Evolutionary conservation across 352 stramenopile genomes (phyloP).

Genomic region (Globisporangium solare): DNA sequence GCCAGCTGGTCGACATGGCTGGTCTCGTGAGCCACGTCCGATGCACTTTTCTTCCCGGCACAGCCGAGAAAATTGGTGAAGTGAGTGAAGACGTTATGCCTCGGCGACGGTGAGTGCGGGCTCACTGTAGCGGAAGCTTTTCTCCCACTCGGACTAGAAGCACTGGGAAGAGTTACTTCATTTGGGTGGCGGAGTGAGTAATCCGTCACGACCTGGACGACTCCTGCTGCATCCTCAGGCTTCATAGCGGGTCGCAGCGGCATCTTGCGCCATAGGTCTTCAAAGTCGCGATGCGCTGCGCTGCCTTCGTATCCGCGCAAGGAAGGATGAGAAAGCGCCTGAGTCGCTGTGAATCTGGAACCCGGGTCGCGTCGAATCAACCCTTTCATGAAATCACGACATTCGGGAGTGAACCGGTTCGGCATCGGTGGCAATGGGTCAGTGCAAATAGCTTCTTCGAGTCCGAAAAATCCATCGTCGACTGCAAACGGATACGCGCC

Average conservation of each 20-base stretch:
- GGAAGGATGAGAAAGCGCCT: constrained; percentile 91
- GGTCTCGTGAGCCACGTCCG: background rate
- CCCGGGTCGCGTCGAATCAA: constrained; percentile 88
- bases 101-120: background rate
- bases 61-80: constrained; percentile 14
- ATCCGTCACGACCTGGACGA: constrained; percentile 17
- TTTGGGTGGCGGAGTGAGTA: constrained; percentile 14
- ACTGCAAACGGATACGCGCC: constrained; percentile 69
- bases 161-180: constrained; percentile 3
- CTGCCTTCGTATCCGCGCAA: constrained; percentile 42
- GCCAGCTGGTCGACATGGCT: constrained; percentile 5
- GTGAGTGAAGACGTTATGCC: constrained; percentile 13
- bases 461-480: constrained; percentile 76
- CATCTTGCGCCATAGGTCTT: constrained; percentile 32
- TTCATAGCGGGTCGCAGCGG: constrained; percentile 16
- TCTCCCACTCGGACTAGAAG: background rate
- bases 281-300: constrained; percentile 28
- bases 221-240: constrained; percentile 5
- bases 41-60: background rate
- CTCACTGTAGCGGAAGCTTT: background rate
- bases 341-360: constrained; percentile 68
- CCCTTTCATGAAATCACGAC: constrained; percentile 91
- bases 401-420: constrained; percentile 78
- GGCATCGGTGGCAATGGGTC: constrained; percentile 69
- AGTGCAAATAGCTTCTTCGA: constrained; percentile 79